These are phyloP conservation scores for Neofusicoccum ribis DNA, from an alignment of 2,329 filamentous ascomycete genomes.

Conservation along the genomic window DNA sequence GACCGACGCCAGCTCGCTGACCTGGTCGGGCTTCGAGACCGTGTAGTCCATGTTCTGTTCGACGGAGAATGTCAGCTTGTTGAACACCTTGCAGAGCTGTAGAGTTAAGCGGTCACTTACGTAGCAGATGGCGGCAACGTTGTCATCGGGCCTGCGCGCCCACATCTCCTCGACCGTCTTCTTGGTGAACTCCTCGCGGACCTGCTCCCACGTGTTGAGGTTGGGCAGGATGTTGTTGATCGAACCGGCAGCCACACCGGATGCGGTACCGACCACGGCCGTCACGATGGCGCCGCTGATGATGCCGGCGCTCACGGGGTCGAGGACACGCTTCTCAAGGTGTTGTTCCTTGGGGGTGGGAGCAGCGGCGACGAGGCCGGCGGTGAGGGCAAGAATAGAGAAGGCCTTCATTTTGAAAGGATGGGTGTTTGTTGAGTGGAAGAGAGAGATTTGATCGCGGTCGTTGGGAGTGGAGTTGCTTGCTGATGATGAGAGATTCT, in stretches of 20 bases:
- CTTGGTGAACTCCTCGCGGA: slow-evolving; percentile 1
- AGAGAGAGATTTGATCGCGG: too few species aligned
- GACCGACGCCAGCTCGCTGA: neutral
- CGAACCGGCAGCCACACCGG: neutral
- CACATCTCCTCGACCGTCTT: neutral
- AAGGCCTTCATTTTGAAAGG: neutral
- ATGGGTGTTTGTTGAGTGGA: neutral
- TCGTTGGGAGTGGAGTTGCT: neutral
- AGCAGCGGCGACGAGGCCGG: neutral
- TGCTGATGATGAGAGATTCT: neutral
- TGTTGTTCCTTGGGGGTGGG: neutral
- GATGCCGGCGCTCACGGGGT: neutral
- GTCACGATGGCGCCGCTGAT: neutral
- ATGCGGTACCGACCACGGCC: neutral
- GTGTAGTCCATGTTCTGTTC: neutral
- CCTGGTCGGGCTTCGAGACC: neutral
- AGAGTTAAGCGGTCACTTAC: neutral
- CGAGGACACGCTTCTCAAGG: neutral
- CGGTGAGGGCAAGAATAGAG: neutral
- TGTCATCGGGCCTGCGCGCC: neutral
- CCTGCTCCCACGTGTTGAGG: neutral
- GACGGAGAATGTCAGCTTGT: too few species aligned
- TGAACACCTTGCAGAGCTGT: too few species aligned
- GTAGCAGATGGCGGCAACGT: neutral
- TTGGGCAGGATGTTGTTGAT: neutral